Percentiles rank a stretch among this genome's conserved stretches.
Evolutionary conservation across 2,329 filamentous ascomycete genomes (phyloP).

Genomic region (Colletotrichum shisoi): DNA sequence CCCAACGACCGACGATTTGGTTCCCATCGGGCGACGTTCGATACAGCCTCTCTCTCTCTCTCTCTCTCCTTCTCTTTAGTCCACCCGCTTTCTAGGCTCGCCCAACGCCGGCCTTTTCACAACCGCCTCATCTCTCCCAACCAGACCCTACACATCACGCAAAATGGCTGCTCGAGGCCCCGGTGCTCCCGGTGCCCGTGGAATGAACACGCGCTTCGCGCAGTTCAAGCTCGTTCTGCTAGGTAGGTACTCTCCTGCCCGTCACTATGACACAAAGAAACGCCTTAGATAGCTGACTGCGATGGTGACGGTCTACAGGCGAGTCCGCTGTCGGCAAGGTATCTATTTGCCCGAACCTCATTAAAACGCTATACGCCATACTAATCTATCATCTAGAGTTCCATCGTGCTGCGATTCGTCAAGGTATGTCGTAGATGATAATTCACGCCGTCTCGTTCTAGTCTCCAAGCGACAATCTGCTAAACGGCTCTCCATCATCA

Average conservation of each 20-base stretch:
- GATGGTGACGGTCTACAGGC: constrained; percentile 63
- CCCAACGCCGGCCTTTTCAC: constrained; percentile 12
- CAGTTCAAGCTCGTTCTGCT: constrained; percentile 99
- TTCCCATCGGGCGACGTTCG: constrained; percentile 24
- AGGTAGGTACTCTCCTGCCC: constrained; percentile 66
- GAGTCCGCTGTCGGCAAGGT: constrained; percentile 99
- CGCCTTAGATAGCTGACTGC: constrained; percentile 19
- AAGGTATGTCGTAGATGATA: constrained; percentile 70
- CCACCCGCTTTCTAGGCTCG: constrained; percentile 5
- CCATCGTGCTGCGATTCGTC: constrained; percentile 95
- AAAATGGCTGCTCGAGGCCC: constrained; percentile 83
- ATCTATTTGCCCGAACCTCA: constrained; percentile 52
- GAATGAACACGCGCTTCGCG: constrained; percentile 84
- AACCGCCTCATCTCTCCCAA: constrained; percentile 41
- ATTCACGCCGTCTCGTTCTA: background rate
- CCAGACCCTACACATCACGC: constrained; percentile 43
- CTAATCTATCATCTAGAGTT: constrained; percentile 70
- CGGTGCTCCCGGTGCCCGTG: constrained; percentile 61
- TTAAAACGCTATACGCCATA: constrained; percentile 15
- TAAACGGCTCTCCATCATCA: constrained; percentile 22
- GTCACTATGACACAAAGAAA: constrained; percentile 6
- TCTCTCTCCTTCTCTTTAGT: background rate
- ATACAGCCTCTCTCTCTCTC: constrained; percentile 3
- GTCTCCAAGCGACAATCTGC: background rate
- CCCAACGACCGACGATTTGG: constrained; percentile 3